phyloP scores from a whole-genome alignment of 345 rosid genomes.

The Citrus trifoliata region DNA sequence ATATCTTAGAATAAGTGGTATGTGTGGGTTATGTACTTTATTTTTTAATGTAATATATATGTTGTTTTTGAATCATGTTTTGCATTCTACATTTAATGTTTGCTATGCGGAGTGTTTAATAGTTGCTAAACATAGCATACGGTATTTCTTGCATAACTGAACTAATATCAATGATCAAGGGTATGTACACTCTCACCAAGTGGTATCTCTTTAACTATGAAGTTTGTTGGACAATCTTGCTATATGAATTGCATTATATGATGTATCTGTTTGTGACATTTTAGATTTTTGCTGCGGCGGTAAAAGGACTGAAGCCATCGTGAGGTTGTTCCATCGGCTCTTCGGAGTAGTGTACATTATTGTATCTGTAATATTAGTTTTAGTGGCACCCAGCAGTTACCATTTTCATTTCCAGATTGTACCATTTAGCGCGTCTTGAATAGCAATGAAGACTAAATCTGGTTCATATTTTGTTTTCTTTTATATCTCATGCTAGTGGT shows the following conservation, averaged over 20 bases:
- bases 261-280: constrained; percentile 6
- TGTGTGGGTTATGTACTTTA: no score
- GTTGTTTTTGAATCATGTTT: background rate
- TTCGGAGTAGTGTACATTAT: constrained; percentile 1
- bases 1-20: no score
- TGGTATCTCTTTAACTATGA: background rate
- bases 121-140: background rate
- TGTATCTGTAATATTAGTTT: background rate
- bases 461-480: no score
- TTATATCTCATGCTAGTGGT: background rate
- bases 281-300: constrained; percentile 47
- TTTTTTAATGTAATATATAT: background rate
- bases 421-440: background rate
- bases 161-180: background rate
- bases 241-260: background rate
- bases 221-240: background rate
- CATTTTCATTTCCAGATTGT: background rate
- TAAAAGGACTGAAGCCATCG: constrained; percentile 36
- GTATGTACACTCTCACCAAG: background rate
- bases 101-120: background rate
- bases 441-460: background rate
- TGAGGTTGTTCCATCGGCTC: constrained; percentile 11
- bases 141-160: background rate
- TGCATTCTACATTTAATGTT: background rate
- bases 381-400: background rate